Base-by-base conservation (phyloP, 345 rosid species). In the Sonneratia caseolaris region DNA sequence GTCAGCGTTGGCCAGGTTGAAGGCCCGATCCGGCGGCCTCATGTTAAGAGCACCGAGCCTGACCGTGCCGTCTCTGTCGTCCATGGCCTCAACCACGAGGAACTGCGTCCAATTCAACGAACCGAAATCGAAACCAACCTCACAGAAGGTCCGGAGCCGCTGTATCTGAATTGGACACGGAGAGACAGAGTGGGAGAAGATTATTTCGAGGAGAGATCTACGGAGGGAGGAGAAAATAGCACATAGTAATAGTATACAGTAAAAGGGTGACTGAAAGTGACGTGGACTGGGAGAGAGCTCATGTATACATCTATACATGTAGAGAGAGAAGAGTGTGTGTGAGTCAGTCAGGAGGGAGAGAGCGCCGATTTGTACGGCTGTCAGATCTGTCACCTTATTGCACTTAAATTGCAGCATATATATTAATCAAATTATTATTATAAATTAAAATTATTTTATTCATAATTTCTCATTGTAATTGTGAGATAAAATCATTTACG, bases 21-120 rank as follows among this genome's bases (percentile, higher is more conserved):
- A 74, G 49, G 81, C 85, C 59, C 93, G 89, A 76, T 81, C 91
- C 15, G 90, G 83, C 15, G 90, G 83, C 73, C 75, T 88, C 80
- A 89, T 43, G 82, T 83, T 81, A 47, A 87, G 45, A 36, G 89
- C 89, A 14, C 93, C 87, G 40, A 91, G 81, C 81, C 90, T 85
- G 66, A 86, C 89, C 72, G 97, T 88, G 57, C 89, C 96, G 72
- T 94, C 97, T 61, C 82, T 93, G 64, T 89, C 98, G 71, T 95
- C 99, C 99, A 90, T 88, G 69, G 42, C 37, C 35, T 27, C 37
- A n/a, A 9, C 1, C 13, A 11, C 35, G 24, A 0, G 24, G 8
- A 24, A 56, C 72, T 74, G 59, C 68, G 59, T 24, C 45, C 38
- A 36, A 32, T 32, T n/a, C 48, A 37, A 5, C 48, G 43, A 62